Evolutionary conservation across 345 rosid genomes (phyloP), one percentile per base, ranked within the genome.

Genomic region (Zanthoxylum bungeanum): DNA sequence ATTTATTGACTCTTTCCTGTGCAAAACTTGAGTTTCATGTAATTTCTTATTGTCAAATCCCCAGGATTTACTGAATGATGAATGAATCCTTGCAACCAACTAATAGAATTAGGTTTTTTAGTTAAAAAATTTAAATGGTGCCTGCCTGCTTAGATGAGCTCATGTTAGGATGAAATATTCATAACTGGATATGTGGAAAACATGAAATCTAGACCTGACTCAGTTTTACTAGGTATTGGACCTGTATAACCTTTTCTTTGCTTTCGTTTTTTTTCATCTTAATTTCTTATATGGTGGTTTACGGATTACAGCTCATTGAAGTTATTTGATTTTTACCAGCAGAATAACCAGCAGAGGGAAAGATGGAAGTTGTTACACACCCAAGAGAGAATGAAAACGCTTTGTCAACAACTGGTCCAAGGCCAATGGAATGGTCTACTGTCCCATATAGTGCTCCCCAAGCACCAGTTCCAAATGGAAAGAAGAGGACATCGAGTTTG

Each of bases 351-450:
- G n/a, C n/a, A n/a, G 60, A 62, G 66, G 49, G 51, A 51, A 75
- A 79, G 82, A 89, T 89, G 95, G 92, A 89, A 40, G 69, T 87
- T 39, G 72, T 42, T 56, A 40, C 63, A 4, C 52, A 72, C 76
- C 60, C 79, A 16, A 79, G 88, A 74, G 91, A 91, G 73, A 77
- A 80, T 74, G 98, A 92, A 50, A 80, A 42, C 62, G 86, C 93
- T 75, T 75, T 92, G 76, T 81, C 86, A 4, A 76, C 78, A 3
- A 66, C 82, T 50, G 96, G 90, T 78, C 88, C 97, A 46, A 89
- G 91, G 82, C 94, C 99, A 31, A 89, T 92, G 99, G 97, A 92
- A 22, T 87, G 95, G 94, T 80, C 99, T 36, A 78, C 97, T 21
- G 88, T 88, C 70, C 84, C 88, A 9, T 80, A 82, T 51, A 55